Percentiles rank a stretch among this genome's conserved stretches.
Evolutionary conservation across 352 stramenopile species (phyloP).

Genomic region (Phytophthora palmivora): DNA sequence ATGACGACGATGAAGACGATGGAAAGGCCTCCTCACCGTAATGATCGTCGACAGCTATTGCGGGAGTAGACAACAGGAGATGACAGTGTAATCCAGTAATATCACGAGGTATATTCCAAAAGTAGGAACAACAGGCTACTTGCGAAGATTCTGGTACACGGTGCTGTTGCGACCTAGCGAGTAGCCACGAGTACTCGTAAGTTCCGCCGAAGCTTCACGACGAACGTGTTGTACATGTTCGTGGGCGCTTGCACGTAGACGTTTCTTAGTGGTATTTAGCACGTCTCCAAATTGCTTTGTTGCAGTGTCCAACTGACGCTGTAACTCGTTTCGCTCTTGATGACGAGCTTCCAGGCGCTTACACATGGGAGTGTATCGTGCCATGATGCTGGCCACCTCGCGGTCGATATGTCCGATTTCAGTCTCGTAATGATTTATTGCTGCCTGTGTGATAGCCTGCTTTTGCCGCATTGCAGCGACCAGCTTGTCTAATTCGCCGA

Average conservation of each 20-base stretch:
- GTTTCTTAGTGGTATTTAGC: conserved; percentile 64
- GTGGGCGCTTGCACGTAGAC: conserved; percentile 54
- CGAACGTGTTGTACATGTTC: conserved; percentile 73
- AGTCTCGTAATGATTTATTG: conserved; percentile 56
- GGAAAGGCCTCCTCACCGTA: conserved; percentile 60
- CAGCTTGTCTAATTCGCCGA: conserved; percentile 76
- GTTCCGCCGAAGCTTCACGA: conserved; percentile 57
- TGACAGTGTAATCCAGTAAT: conserved; percentile 29
- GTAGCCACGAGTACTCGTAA: conserved; percentile 60
- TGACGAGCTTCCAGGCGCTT: conserved; percentile 63
- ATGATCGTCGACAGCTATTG: conserved; percentile 9
- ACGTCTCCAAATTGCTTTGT: conserved; percentile 73
- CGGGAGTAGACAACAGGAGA: conserved; percentile 17
- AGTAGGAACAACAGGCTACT: conserved; percentile 17
- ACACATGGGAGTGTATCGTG: conserved; percentile 66
- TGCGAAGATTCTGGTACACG: conserved; percentile 59
- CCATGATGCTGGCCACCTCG: conserved; percentile 71
- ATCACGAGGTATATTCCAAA: conserved; percentile 30
- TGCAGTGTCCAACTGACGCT: conserved; percentile 56
- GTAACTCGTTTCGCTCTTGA: conserved; percentile 51
- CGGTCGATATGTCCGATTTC: conserved; percentile 72
- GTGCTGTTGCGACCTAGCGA: conserved; percentile 65
- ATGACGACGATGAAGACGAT: conserved; percentile 54
- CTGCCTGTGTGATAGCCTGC: conserved; percentile 59
- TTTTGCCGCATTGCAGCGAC: conserved; percentile 74